Conservation (phyloP, 129 eudicot genomes). For the Chrysanthemum lavandulifolium region DNA sequence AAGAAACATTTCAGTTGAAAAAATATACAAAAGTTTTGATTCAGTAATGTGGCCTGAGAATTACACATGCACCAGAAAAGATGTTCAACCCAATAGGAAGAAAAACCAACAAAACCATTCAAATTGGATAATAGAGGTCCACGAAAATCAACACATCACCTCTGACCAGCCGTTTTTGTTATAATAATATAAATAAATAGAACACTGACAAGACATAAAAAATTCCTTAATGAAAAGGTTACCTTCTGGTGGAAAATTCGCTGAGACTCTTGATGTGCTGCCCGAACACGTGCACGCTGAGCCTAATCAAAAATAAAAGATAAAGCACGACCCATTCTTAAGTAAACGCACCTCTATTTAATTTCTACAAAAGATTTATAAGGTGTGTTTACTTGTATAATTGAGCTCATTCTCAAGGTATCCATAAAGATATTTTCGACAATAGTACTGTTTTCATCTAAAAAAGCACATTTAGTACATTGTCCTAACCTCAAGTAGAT, state of each 20-base stretch:
- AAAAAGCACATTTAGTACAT: background rate
- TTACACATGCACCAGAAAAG: no score
- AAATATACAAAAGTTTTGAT: background rate
- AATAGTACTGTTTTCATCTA: background rate
- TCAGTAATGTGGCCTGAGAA: background rate
- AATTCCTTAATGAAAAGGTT: constrained; percentile 6
- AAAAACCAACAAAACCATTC: no score
- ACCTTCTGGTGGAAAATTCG: constrained; percentile 79
- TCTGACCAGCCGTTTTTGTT: background rate
- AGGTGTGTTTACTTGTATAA: no score
- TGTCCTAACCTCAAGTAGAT: constrained; percentile 24
- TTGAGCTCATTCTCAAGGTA: constrained; percentile 3
- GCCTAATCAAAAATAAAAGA: constrained; percentile 6
- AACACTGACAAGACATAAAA: background rate
- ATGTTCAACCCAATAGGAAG: no score
- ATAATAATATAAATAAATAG: background rate
- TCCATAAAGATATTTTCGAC: background rate
- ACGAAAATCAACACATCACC: background rate
- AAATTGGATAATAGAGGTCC: background rate
- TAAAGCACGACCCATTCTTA: no score
- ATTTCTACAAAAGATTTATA: no score
- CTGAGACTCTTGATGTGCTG: constrained; percentile 70
- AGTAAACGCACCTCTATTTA: no score
- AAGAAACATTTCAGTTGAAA: background rate
- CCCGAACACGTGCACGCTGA: constrained; percentile 52